Evolutionary conservation across 768 basidiomycete species (phyloP).

Genomic region (Coprinellus micaceus): DNA sequence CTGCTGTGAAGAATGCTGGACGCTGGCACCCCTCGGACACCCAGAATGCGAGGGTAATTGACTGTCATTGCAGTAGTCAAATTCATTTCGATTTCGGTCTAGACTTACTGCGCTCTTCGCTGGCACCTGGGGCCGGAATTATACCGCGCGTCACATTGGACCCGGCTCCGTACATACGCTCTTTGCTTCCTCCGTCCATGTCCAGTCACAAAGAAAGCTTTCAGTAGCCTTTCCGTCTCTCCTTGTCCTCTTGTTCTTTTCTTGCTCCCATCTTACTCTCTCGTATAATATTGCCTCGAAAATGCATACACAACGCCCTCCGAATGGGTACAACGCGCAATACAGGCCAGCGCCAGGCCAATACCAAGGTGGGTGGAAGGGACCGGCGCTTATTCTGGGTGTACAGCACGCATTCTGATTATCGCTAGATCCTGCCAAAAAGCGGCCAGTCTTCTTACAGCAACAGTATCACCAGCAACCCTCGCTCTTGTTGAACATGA

Average conservation of each 20-base stretch:
- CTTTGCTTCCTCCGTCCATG: neutral
- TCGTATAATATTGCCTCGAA: neutral
- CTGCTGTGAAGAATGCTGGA: no score
- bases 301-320: neutral
- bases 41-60: no score
- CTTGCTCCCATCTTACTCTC: neutral
- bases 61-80: no score
- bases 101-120: no score
- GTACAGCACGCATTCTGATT: neutral
- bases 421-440: neutral
- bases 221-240: neutral
- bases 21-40: no score
- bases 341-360: neutral
- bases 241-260: neutral
- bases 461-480: neutral
- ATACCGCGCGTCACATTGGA: no score
- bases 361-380: neutral
- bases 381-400: neutral
- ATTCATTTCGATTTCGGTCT: no score
- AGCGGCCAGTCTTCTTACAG: neutral
- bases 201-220: neutral
- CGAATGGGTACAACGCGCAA: neutral
- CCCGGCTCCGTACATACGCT: no score
- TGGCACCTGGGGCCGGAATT: no score
- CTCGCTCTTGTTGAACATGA: neutral